Evolutionary conservation across 2,329 filamentous ascomycete genomes (phyloP), one percentile per base, ranked within the genome.

Genomic region (Curvularia verruculosa): DNA sequence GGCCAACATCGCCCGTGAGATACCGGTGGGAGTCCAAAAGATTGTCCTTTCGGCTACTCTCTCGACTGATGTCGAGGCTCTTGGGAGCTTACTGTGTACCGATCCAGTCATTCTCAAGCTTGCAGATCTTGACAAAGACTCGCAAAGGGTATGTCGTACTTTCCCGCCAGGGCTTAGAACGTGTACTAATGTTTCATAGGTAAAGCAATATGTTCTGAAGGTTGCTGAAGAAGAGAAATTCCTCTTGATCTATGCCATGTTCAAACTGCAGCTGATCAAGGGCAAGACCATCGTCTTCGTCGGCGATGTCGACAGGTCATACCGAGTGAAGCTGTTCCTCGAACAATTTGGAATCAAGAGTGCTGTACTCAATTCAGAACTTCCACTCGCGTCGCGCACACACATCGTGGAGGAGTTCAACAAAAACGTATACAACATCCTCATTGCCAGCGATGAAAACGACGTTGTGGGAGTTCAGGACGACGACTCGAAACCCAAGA

Each of bases 161-260:
- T 26, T n/a, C 23, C 4, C 6, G 12, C 13, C 5, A 5, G 13
- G 9, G 9, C 21, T 19, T 12, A 18, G 23, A 5, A 39, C 10
- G 8, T 10, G 10, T 10, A 21, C 23, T 49, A 15, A 49, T 18
- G 3, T 12, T 5, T 28, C n/a, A 12, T 28, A 49, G 46, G 84
- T 98, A 26, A 91, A 87, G 52, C 95, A 98, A 78, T 96, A 92
- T 71, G 87, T 93, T 28, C 90, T 97, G 63, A 92, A 88, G 84
- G 96, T 92, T 66, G 91, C 86, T n/a, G 95, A 99, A 78, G 94
- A 98, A 65, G 95, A 98, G 70, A 99, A 99, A 74, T 99, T 98
- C 71, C 80, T 99, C 36, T 80, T 99, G 41, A 87, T 89, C 18
- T 98, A 96, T 71, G 90, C 96, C 58, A 94, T 98, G 72, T 96